Conservation (phyloP, 805 yeast genomes). For the Sugiyamaella qingdaonensis region DNA sequence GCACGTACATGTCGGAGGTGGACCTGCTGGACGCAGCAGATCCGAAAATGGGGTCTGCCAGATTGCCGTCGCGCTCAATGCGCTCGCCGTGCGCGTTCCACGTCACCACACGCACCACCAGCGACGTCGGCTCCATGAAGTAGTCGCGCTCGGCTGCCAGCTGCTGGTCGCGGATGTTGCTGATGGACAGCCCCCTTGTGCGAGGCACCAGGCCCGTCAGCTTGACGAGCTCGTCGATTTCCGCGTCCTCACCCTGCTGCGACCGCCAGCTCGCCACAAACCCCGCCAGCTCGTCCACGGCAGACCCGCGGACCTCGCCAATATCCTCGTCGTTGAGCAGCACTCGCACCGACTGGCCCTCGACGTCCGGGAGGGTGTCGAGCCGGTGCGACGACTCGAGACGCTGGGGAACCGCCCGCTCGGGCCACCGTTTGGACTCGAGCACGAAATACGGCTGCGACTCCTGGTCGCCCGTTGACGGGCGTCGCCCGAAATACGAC, state of each 20-base stretch:
- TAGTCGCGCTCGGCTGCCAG: slow-evolving; percentile 3
- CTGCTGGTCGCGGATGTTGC: slow-evolving; percentile 14
- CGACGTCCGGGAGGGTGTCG: neutral
- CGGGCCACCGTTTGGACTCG: slow-evolving; percentile 12
- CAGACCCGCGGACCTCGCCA: slow-evolving; percentile 6
- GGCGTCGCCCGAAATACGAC: slow-evolving; percentile 9
- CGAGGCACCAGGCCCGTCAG: neutral
- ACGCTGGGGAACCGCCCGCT: slow-evolving; percentile 14
- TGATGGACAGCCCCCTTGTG: slow-evolving; percentile 8
- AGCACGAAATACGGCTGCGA: slow-evolving; percentile 14
- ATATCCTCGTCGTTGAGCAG: slow-evolving; percentile 9
- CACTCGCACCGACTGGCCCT: neutral
- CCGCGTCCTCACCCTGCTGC: slow-evolving; percentile 15
- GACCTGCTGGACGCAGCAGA: neutral
- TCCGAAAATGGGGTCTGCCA: neutral
- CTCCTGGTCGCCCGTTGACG: slow-evolving; percentile 8
- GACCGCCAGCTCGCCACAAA: slow-evolving; percentile 32
- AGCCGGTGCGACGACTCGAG: slow-evolving; percentile 5
- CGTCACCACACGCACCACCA: slow-evolving; percentile 26
- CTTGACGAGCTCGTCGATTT: slow-evolving; percentile 4
- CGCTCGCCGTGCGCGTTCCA: slow-evolving; percentile 33
- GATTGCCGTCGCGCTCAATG: slow-evolving; percentile 16
- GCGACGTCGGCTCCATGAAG: slow-evolving; percentile 16
- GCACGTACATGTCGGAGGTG: slow-evolving; percentile 32
- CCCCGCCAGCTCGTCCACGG: slow-evolving; percentile 22